Conservation (phyloP, 768 basidiomycete genomes). For the Dictyophora rubrovolvata region DNA sequence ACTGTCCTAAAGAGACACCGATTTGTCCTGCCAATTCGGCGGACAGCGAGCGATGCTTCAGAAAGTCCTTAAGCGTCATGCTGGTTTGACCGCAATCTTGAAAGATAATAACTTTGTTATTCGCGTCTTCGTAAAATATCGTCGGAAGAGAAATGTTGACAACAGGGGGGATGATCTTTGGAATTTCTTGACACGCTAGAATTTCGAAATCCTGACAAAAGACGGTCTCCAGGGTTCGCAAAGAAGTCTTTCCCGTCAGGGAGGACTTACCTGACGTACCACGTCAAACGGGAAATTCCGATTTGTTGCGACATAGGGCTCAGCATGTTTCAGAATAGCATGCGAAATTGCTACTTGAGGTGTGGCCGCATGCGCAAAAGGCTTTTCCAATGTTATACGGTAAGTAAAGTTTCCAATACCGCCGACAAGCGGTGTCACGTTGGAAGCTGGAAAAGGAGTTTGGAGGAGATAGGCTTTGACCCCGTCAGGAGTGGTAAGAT, state of each 20-base stretch:
- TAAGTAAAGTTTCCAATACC: conserved; percentile 48
- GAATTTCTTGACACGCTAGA: conserved; percentile 38
- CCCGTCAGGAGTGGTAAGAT: conserved; percentile 21
- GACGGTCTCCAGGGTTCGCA: too few relatives aligned
- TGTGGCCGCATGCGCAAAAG: conserved; percentile 29
- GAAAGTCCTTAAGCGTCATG: conserved; percentile 30
- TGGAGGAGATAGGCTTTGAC: conserved; percentile 33
- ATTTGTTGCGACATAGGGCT: conserved; percentile 29
- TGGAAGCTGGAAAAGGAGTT: conserved; percentile 36
- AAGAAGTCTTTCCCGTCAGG: too few relatives aligned
- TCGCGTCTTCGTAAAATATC: conserved; percentile 36
- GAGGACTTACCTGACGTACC: conserved; percentile 47
- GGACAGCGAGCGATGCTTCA: conserved; percentile 23
- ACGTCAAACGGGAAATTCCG: conserved; percentile 25
- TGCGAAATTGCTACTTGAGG: conserved; percentile 18
- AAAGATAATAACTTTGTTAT: conserved; percentile 45
- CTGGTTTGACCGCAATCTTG: conserved; percentile 41
- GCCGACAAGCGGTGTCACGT: conserved; percentile 34
- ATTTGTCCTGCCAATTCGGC: conserved; percentile 29
- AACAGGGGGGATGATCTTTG: conserved; percentile 25
- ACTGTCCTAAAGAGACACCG: conserved; percentile 43
- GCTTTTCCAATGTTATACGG: conserved; percentile 33
- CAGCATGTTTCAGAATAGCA: conserved; percentile 49
- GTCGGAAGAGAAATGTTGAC: conserved; percentile 38
- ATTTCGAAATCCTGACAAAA: conserved; percentile 28